Evolutionary conservation across 805 yeast species (phyloP).

Genomic region (Saccharomycopsis capsularis): DNA sequence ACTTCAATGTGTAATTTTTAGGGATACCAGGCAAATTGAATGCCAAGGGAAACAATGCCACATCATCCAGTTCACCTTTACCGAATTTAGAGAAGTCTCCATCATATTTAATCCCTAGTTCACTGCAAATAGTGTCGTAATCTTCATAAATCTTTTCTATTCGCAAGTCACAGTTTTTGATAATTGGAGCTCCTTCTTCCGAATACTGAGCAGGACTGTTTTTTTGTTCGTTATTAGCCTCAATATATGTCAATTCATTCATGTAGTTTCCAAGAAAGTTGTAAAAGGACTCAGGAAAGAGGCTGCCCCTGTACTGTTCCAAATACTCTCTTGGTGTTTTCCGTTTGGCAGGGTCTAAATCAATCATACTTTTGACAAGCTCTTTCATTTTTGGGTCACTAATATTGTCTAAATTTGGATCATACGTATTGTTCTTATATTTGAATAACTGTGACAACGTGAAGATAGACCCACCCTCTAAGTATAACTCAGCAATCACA

Average conservation of each 20-base stretch:
- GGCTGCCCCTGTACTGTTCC: constrained; percentile 37
- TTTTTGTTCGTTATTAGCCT: neutral
- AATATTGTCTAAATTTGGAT: constrained; percentile 55
- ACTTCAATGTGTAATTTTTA: constrained; percentile 37
- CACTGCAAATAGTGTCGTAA: constrained; percentile 43
- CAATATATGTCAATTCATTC: constrained; percentile 31
- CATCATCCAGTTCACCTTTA: constrained; percentile 11
- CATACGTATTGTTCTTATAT: constrained; percentile 62
- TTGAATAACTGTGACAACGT: constrained; percentile 82
- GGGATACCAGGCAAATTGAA: constrained; percentile 48
- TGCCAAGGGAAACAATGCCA: constrained; percentile 30
- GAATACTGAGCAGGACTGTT: too few species aligned
- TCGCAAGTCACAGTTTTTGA: constrained; percentile 45
- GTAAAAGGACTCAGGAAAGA: constrained; percentile 67
- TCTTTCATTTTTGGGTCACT: constrained; percentile 43
- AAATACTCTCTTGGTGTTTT: constrained; percentile 49
- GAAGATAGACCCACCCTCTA: constrained; percentile 83
- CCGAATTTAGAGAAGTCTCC: constrained; percentile 19
- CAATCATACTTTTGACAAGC: constrained; percentile 57
- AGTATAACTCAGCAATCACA: constrained; percentile 79
- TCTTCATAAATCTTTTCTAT: constrained; percentile 54
- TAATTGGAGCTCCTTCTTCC: constrained; percentile 14
- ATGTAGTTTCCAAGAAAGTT: constrained; percentile 65
- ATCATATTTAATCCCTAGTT: constrained; percentile 31
- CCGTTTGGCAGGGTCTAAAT: constrained; percentile 55